Evolutionary conservation across 2,329 filamentous ascomycete genomes (phyloP), one percentile per base, ranked within the genome.

Genomic region (Ceratocystis ficicola): DNA sequence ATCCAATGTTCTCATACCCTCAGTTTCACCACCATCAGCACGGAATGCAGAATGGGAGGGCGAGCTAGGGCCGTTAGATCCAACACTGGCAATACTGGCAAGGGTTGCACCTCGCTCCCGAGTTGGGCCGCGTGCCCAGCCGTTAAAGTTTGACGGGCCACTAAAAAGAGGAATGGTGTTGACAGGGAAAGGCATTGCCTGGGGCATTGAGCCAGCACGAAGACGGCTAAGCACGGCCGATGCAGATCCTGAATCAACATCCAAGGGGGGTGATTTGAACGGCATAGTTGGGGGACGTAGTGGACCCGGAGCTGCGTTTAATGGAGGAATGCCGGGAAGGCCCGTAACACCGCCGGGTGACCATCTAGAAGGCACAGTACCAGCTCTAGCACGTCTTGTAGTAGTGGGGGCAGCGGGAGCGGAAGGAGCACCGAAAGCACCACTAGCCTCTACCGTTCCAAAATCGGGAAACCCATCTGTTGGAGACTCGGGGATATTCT

Each of bases 401-500:
- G 32, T 62, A 32, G 69, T 86, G 83, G 69, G 87, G 83, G 7
- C 86, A 81, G 52, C 88, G 82, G 52, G 25, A n/a, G 62, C 30
- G 5, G 55, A 2, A 15, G 55, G 55, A 8, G 28, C 55, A 12
- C 61, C 61, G 20, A 63, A 63, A 32, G 61, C 44, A 50, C 61
- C 61, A 63, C 44, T 63, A 15, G 89, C 81, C 71, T 86, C 84
- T 69, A 88, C 83, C 5, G 44, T 25, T 28, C 62, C 44, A 74
- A 96, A 90, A 75, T 96, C 92, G 67, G 94, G 92, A 72, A 97
- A 97, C 70, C 89, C 93, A 78, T 96, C 93, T 70, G 89, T 94
- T 41, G 94, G 94, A 44, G 93, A 96, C 77, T 99, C 94, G 69
- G 93, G 92, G 68, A 99, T 97, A 70, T 93, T 96, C 78, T 97